Base-by-base conservation (phyloP, 1,284 basidiomycete genomes). In the Cryptococcus maquisensis region DNA sequence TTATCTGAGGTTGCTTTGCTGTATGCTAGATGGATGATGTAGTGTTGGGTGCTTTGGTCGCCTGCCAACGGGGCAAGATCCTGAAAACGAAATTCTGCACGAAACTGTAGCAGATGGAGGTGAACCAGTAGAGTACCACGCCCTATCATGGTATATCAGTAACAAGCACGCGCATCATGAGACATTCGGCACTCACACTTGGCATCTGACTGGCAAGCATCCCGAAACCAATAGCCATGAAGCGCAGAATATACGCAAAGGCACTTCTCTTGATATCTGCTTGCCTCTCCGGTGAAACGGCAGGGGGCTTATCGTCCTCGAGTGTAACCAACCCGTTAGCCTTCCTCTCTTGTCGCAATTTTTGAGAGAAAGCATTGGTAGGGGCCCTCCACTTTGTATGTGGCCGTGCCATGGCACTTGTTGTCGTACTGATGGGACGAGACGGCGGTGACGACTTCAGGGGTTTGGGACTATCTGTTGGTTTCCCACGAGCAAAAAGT, bases 111-210 rank as follows among this genome's bases (percentile, higher is more conserved):
- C 65, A 50, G 57, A 80, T 77, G 6, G 77, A 79, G 8, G 78
- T 76, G 12, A 77, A 59, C 81, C 81, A 82, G 62, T 81, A 82
- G 16, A 80, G 59, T 26, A 77, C 75, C 16, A 82, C 69, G 5
- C 77, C 78, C 77, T 80, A 62, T 15, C 12, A 18, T 15, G 16
- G 16, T 28, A 42, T 18, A 3, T 35, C 21, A 45, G 13, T 12
- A 36, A 21, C 21, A 15, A 23, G 42, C 16, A 45, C 15, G 3
- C 15, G 3, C 3, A 32, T 8, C 26, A 44, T 20, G 7, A 15
- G 42, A 44, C 15, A 15, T 15, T 10, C 9, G 2, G 12, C 3
- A 62, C 64, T 64, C 52, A 68, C 65, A 55, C 59, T 60, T 15
- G 64, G 67, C 47, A 66, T 54, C 47, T 61, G 55, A 42, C 56